Conservation (phyloP, 805 yeast species). For the Limtongia smithiae region DNA sequence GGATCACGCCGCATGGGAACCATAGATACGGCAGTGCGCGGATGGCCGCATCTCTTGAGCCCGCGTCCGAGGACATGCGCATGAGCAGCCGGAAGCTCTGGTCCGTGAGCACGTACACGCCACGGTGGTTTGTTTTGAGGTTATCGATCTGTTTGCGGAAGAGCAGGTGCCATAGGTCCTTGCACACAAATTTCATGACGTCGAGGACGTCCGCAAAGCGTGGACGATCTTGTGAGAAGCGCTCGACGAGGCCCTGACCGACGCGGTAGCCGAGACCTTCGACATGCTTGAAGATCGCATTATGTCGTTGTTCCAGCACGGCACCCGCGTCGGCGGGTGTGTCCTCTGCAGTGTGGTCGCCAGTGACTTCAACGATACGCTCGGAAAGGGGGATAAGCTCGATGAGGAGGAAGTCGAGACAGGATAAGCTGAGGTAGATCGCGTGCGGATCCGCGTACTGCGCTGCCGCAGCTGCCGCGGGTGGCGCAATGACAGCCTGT, state of each 20-base stretch:
- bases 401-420: slow-evolving; percentile 63
- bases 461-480: background rate
- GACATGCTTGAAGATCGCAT: slow-evolving; percentile 52
- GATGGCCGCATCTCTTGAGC: slow-evolving; percentile 35
- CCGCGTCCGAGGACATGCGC: slow-evolving; percentile 43
- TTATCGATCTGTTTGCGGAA: slow-evolving; percentile 88
- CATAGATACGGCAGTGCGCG: slow-evolving; percentile 50
- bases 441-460: slow-evolving; percentile 30
- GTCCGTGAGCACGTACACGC: slow-evolving; percentile 77
- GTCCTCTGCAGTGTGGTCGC: background rate
- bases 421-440: slow-evolving; percentile 48
- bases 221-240: slow-evolving; percentile 43
- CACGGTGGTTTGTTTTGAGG: slow-evolving; percentile 84
- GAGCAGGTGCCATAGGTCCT: slow-evolving; percentile 82
- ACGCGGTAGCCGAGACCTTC: slow-evolving; percentile 69
- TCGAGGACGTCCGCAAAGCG: slow-evolving; percentile 64
- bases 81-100: slow-evolving; percentile 54
- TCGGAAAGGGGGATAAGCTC: slow-evolving; percentile 74
- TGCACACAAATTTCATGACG: slow-evolving; percentile 85
- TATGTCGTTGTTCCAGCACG: slow-evolving; percentile 36
- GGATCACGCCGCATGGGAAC: slow-evolving; percentile 72
- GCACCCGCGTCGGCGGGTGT: slow-evolving; percentile 9
- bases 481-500: background rate
- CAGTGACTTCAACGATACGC: slow-evolving; percentile 50
- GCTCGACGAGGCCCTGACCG: slow-evolving; percentile 57